These are phyloP conservation scores for Candida freyschussii DNA, from an alignment of 1,139 yeast species.

Conservation along the genomic window DNA sequence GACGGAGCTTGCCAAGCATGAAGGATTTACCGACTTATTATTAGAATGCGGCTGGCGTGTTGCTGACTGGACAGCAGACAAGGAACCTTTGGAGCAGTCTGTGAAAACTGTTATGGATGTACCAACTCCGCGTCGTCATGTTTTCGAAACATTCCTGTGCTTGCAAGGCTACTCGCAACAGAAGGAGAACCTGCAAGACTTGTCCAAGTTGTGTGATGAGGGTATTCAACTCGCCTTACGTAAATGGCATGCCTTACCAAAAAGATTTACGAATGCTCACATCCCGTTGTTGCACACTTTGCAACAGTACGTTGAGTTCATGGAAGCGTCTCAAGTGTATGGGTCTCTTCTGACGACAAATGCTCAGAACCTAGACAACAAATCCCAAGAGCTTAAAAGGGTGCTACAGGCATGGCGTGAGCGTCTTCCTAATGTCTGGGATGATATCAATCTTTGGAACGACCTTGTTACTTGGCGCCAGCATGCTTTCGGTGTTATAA, in stretches of 20 bases:
- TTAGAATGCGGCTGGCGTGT: constrained; percentile 99
- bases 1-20: constrained; percentile 95
- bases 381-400: constrained; percentile 89
- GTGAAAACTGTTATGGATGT: constrained; percentile 97
- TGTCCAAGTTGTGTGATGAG: constrained; percentile 86
- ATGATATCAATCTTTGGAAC: constrained; percentile 96
- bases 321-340: constrained; percentile 96
- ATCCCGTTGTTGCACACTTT: constrained; percentile 86
- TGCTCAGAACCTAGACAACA: constrained; percentile 85
- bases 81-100: constrained; percentile 91
- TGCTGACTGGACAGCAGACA: constrained; percentile 96
- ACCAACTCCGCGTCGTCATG: constrained; percentile 95
- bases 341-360: constrained; percentile 85
- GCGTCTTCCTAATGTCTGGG: constrained; percentile 94
- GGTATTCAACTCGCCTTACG: constrained; percentile 91
- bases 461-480: constrained; percentile 98
- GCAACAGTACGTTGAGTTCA: constrained; percentile 95
- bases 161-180: constrained; percentile 93
- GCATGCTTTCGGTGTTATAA: constrained; percentile 96
- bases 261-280: constrained; percentile 77
- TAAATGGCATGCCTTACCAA: constrained; percentile 91
- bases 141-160: constrained; percentile 89
- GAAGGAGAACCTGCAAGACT: constrained; percentile 72
- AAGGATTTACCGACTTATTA: constrained; percentile 90
- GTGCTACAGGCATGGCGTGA: constrained; percentile 98